Evolutionary conservation across 306 rosid species (phyloP), one percentile per base, ranked within the genome.

Genomic region (Myrica gale): DNA sequence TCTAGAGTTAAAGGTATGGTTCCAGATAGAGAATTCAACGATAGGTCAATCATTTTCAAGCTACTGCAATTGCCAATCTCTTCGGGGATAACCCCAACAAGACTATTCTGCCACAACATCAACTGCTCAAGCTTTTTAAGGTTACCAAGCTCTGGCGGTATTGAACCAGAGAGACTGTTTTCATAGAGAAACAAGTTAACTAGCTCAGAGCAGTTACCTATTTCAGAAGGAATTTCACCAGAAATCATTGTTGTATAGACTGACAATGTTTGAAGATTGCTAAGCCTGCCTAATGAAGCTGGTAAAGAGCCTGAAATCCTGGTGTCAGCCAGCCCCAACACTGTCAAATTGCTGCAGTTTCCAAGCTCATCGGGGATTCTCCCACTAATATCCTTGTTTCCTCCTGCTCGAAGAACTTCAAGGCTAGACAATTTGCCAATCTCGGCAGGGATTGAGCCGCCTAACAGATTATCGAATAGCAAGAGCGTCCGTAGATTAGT

Each of bases 181-280:
- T 96, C 98, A 65, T 92, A 96, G 4, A 96, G 86, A 69, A 87
- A 96, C 83, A 96, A 80, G 78, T 88, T 84, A 6, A 89, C 88
- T 69, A 95, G 96, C 77, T 90, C 97, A 74, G 97, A 90, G 79
- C 97, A 95, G 80, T 90, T 88, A 84, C 98, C 97, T 85, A 92
- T 71, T 75, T 89, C 97, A 0, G 83, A 56, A n/a, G 98, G 98
- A 54, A 95, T 95, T 55, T 90, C 98, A 67, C 97, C 96, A 48
- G 97, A 92, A 55, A 92, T 39, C 98, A 92, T 92, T 7, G 98
- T 89, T 32, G 97, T 95, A 76, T 95, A 95, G 46, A 95, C 88
- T 9, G 97, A 92, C 84, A 95, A 62, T 16, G 90, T 90, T 67
- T 85, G 90, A 83, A 95, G 96, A 84, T 80, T 90, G 4, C 48